Base-by-base conservation (phyloP, 148 eudicot species). In the Oxyria digyna region DNA sequence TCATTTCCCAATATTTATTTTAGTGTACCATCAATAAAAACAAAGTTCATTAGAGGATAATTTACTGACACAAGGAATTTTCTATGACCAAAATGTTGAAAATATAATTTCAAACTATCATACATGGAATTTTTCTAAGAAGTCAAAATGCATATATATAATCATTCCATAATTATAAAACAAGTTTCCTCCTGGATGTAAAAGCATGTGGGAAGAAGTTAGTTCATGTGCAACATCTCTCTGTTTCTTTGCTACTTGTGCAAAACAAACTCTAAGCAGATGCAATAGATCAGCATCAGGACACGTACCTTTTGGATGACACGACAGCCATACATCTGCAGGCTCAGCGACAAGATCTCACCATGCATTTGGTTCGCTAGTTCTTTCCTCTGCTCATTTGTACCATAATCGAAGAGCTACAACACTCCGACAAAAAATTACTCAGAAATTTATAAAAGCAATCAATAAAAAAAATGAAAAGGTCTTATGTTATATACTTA, bases 271-370 rank as follows among this genome's bases (percentile, higher is more conserved):
- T 23, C 13, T 21, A 21, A 3, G 57, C 57, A 49, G 57, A 49
- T 49, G 29, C 14, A 31, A 59, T 27, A 13, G 65, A 59, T 59
- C 33, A 29, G 65, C 65, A 27, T 59, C 35, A 29, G 50, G 20
- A 67, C n/a, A 11, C 10, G 40, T 72, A 91, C 98, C 98, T 93
- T 93, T 72, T 93, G 98, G 70, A 93, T 90, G 42, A 93, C 98
- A 68, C 98, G 96, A 55, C 98, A 93, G 67, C 98, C 98, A 74
- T 93, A 93, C 98, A 93, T 93, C 80, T 93, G 98, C 78, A 93
- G 76, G 83, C 95, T 89, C 76, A 93, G 75, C 52, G 86, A 71
- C 65, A 93, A 71, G 66, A 93, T 85, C 70, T 93, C 85, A 45
- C 96, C 90, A 37, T 70, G 70, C 49, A 93, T 89, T 76, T 83